Percentiles rank a stretch among this genome's conserved stretches.
Conservation (phyloP, 2,329 filamentous ascomycete species). For the Stachybotrys elegans region DNA sequence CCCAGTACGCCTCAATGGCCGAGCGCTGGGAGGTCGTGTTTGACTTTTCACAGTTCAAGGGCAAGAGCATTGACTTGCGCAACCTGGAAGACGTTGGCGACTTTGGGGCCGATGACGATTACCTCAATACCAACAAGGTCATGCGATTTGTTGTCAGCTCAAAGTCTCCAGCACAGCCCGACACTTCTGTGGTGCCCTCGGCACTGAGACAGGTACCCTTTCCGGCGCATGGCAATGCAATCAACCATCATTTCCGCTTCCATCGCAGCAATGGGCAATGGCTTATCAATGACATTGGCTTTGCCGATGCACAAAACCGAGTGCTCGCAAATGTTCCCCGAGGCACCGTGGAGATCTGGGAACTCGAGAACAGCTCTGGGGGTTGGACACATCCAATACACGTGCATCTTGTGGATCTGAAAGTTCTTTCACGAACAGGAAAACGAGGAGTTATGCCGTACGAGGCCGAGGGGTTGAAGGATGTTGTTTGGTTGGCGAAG, state of each 20-base stretch:
- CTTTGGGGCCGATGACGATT: constrained; percentile 42
- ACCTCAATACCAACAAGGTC: constrained; percentile 43
- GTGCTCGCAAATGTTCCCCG: neutral
- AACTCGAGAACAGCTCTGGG: neutral
- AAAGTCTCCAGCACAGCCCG: constrained; percentile 21
- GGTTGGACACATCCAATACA: neutral
- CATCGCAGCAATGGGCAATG: constrained; percentile 37
- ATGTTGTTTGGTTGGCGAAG: neutral
- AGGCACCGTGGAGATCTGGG: neutral
- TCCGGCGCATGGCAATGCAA: constrained; percentile 23
- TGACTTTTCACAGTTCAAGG: constrained; percentile 45
- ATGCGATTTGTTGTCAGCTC: constrained; percentile 46
- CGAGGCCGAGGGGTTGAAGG: neutral
- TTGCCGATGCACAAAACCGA: constrained; percentile 1
- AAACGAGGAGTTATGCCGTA: neutral
- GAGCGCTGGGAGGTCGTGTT: constrained; percentile 55
- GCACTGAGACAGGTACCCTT: constrained; percentile 31
- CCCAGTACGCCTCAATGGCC: constrained; percentile 44
- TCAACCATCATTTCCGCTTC: constrained; percentile 42
- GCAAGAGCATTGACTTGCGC: constrained; percentile 40
- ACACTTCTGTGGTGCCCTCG: constrained; percentile 28
- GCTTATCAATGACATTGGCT: constrained; percentile 43
- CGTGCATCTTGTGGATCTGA: neutral
- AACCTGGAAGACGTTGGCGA: constrained; percentile 17
- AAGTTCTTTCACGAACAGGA: neutral